Evolutionary conservation across 495 filamentous ascomycete genomes (phyloP).

Genomic region (Penicillium mononematosum): DNA sequence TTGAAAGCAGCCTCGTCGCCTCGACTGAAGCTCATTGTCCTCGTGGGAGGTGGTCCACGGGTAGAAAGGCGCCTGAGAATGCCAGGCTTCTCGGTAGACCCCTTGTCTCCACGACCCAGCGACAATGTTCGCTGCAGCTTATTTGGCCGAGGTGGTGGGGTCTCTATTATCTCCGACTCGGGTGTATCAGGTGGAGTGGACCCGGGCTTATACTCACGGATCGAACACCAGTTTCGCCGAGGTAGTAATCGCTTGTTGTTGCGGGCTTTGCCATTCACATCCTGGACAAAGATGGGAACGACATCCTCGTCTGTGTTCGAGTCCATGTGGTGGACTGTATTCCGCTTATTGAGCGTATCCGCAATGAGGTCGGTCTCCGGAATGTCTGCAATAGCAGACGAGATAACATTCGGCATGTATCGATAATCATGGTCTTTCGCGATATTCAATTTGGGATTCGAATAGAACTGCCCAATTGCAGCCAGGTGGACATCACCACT

Average conservation of each 20-base stretch:
- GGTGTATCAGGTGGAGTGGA: constrained; percentile 67
- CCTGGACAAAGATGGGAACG: constrained; percentile 86
- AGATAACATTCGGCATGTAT: constrained; percentile 90
- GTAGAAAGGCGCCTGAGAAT: constrained; percentile 54
- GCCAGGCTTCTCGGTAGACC: constrained; percentile 32
- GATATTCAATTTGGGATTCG: constrained; percentile 73
- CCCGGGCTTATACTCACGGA: constrained; percentile 75
- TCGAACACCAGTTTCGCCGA: constrained; percentile 89
- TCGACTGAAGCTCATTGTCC: constrained; percentile 41
- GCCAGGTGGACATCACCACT: constrained; percentile 92
- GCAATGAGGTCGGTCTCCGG: constrained; percentile 87
- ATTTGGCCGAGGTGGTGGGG: constrained; percentile 45
- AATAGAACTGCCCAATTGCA: constrained; percentile 92
- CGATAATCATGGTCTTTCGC: constrained; percentile 84
- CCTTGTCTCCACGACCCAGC: constrained; percentile 55
- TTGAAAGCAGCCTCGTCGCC: constrained; percentile 14
- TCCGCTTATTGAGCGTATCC: constrained; percentile 88
- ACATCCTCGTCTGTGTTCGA: constrained; percentile 87
- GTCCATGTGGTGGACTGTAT: constrained; percentile 80
- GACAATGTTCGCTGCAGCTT: constrained; percentile 61
- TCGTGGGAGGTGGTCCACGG: constrained; percentile 41
- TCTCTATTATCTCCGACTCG: constrained; percentile 29
- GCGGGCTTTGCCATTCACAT: constrained; percentile 81
- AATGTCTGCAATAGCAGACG: constrained; percentile 87
- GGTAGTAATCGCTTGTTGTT: constrained; percentile 93